These are phyloP conservation scores for Polygonum maritimum DNA, from an alignment of 148 eudicot genomes.

Conservation along the genomic window DNA sequence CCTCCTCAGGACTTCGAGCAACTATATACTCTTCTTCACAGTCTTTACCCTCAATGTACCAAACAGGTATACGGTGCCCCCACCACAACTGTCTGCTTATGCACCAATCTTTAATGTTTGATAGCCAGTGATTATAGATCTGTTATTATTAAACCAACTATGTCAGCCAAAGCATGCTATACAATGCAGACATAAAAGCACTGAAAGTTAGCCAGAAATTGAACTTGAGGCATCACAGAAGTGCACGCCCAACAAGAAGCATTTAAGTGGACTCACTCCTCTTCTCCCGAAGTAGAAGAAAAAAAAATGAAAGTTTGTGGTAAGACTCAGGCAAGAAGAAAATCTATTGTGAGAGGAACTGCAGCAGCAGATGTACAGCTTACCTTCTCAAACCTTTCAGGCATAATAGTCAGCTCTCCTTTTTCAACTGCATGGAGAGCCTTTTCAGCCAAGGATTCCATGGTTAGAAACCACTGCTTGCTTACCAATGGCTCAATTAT, in stretches of 20 bases:
- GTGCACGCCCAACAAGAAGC: not conserved
- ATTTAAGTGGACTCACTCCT: not conserved
- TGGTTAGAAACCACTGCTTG: constrained; percentile 97
- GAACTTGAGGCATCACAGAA: not conserved
- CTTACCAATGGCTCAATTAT: constrained; percentile 94
- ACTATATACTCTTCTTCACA: constrained; percentile 87
- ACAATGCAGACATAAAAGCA: not conserved
- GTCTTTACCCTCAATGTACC: constrained; percentile 90
- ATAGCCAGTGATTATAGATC: constrained; percentile 96
- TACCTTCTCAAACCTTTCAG: constrained; percentile 98
- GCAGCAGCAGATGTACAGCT: not conserved
- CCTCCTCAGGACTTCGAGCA: constrained; percentile 76
- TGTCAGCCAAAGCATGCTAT: constrained; percentile 15
- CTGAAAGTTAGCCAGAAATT: not conserved
- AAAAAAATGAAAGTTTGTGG: not conserved
- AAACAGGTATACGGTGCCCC: constrained; percentile 99
- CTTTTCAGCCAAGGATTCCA: constrained; percentile 87
- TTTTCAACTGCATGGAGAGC: constrained; percentile 78
- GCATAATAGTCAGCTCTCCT: constrained; percentile 79
- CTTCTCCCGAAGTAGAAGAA: not conserved
- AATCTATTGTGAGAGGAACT: not conserved
- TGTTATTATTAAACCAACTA: constrained; percentile 21
- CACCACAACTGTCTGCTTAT: constrained; percentile 98
- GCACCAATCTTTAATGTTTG: constrained; percentile 98
- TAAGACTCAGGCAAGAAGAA: not conserved